phyloP scores from a whole-genome alignment of 2,329 filamentous ascomycete genomes.

The Eurotiales sp. region DNA sequence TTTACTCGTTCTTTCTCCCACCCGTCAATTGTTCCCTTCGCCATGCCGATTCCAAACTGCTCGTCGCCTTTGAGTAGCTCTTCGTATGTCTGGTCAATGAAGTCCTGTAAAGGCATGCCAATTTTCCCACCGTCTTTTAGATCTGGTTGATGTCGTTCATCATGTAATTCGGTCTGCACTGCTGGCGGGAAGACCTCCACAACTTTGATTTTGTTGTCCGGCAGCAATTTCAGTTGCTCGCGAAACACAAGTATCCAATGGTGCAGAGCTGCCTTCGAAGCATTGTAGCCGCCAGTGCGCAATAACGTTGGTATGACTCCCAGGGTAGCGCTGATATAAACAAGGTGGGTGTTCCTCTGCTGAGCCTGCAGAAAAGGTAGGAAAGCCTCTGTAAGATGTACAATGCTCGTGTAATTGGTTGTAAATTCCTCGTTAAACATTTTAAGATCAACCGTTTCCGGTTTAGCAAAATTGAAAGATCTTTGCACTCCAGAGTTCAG shows the following conservation, averaged over 20 bases:
- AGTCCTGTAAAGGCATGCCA: slow-evolving; percentile 53
- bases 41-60: slow-evolving; percentile 49
- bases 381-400: slow-evolving; percentile 50
- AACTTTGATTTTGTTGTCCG: slow-evolving; percentile 48
- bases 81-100: slow-evolving; percentile 48
- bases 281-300: slow-evolving; percentile 53
- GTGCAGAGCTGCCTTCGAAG: slow-evolving; percentile 54
- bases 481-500: slow-evolving; percentile 54
- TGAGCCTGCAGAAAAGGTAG: slow-evolving; percentile 48
- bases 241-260: slow-evolving; percentile 52
- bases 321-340: slow-evolving; percentile 23
- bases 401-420: slow-evolving; percentile 50
- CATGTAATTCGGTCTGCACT: slow-evolving; percentile 56
- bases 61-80: slow-evolving; percentile 47
- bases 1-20: slow-evolving; percentile 15
- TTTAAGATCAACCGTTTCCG: slow-evolving; percentile 44
- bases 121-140: slow-evolving; percentile 48
- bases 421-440: slow-evolving; percentile 44
- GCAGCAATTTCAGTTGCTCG: slow-evolving; percentile 42
- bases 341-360: slow-evolving; percentile 40
- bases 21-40: slow-evolving; percentile 18
- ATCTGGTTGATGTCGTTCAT: slow-evolving; percentile 52
- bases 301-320: slow-evolving; percentile 2
- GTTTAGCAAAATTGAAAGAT: slow-evolving; percentile 47
- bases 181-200: slow-evolving; percentile 54